Percentiles rank a stretch among this genome's conserved stretches.
Conservation (phyloP, 202 grass and related monocot species). For the Setaria viridis region DNA sequence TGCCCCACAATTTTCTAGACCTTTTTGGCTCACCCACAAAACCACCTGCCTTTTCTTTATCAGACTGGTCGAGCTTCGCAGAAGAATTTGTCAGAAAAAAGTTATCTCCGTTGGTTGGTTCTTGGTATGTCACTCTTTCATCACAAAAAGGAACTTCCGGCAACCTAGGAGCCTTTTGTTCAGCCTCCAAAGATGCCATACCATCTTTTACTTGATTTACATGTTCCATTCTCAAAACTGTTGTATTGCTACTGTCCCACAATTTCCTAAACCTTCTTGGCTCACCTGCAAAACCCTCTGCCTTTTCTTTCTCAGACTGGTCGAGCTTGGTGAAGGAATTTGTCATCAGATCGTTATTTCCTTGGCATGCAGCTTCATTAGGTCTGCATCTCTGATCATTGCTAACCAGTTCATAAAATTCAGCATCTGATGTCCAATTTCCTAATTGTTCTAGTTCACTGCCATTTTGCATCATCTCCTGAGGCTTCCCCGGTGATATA, state of each 20-base stretch:
- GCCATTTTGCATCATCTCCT: slow-evolving; percentile 46
- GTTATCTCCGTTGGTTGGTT: slow-evolving; percentile 22
- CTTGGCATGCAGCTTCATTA: slow-evolving; percentile 39
- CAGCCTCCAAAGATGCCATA: slow-evolving; percentile 29
- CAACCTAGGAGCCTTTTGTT: slow-evolving; percentile 28
- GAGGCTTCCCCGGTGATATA: slow-evolving; percentile 32
- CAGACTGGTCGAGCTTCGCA: slow-evolving; percentile 9
- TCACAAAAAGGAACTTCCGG: slow-evolving; percentile 16
- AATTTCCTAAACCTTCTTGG: slow-evolving; percentile 44
- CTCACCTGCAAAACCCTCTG: slow-evolving; percentile 34
- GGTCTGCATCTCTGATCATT: slow-evolving; percentile 44
- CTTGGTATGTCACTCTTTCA: slow-evolving; percentile 40
- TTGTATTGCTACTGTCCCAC: slow-evolving; percentile 29
- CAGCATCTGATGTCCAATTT: slow-evolving; percentile 71
- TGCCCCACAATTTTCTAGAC: slow-evolving; percentile 42
- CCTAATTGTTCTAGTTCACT: slow-evolving; percentile 59
- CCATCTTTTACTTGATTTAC: slow-evolving; percentile 45
- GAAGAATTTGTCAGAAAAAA: not conserved
- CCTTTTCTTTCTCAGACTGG: slow-evolving; percentile 49
- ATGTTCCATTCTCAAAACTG: slow-evolving; percentile 35
- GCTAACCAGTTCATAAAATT: slow-evolving; percentile 73
- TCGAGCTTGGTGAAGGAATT: slow-evolving; percentile 33
- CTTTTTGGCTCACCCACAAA: slow-evolving; percentile 36
- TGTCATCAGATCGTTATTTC: slow-evolving; percentile 42
- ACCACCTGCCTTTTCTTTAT: slow-evolving; percentile 44